Conservation (phyloP, 2,329 filamentous ascomycete genomes). For the Boeremia lycopersici region DNA sequence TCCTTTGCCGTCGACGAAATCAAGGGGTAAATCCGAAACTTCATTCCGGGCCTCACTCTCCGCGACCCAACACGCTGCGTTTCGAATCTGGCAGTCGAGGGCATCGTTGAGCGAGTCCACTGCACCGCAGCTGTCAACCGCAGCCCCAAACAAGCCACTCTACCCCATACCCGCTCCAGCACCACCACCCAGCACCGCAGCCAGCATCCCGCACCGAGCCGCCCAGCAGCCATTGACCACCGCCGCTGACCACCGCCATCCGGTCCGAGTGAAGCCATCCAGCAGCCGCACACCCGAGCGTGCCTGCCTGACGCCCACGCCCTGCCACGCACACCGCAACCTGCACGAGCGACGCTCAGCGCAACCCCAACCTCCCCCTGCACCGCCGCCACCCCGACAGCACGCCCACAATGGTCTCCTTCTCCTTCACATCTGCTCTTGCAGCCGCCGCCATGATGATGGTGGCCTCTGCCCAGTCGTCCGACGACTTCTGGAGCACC, state of each 20-base stretch:
- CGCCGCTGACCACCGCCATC: slow-evolving; percentile 14
- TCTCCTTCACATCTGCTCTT: slow-evolving; percentile 38
- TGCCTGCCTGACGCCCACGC: slow-evolving; percentile 35
- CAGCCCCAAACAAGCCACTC: slow-evolving; percentile 14
- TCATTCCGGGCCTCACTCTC: slow-evolving; percentile 41
- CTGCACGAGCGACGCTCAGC: slow-evolving; percentile 14
- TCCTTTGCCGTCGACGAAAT: slow-evolving; percentile 37
- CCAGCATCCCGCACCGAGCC: slow-evolving; percentile 12
- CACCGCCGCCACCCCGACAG: slow-evolving; percentile 6
- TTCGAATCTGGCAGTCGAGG: slow-evolving; percentile 41
- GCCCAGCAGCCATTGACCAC: background rate
- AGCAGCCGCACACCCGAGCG: slow-evolving; percentile 12
- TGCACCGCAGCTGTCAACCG: slow-evolving; percentile 24
- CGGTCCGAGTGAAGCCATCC: slow-evolving; percentile 10
- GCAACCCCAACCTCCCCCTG: slow-evolving; percentile 19
- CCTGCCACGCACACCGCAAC: slow-evolving; percentile 27
- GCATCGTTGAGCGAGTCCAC: slow-evolving; percentile 46
- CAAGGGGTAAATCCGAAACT: slow-evolving; percentile 34
- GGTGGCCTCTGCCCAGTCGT: slow-evolving; percentile 29
- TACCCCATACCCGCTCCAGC: slow-evolving; percentile 11
- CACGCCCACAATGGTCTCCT: slow-evolving; percentile 39
- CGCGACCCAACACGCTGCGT: slow-evolving; percentile 44
- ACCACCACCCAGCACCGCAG: background rate
- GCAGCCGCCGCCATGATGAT: slow-evolving; percentile 40
- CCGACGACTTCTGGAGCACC: slow-evolving; percentile 24